Base-by-base conservation (phyloP, 768 basidiomycete genomes). In the Paxillus involutus region DNA sequence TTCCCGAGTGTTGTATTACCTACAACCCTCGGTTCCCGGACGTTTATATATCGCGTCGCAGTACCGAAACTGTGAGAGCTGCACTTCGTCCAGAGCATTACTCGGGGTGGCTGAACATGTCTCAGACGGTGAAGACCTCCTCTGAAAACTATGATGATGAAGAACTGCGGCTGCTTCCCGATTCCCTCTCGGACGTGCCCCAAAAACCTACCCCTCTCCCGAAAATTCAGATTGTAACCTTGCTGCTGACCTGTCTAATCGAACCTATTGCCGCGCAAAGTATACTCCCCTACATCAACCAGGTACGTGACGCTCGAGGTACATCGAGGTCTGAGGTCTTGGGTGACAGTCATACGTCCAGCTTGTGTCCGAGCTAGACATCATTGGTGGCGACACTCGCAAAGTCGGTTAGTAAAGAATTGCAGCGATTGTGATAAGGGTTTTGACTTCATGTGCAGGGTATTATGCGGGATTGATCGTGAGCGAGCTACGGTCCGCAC, bases 391-490 rank as follows among this genome's bases (percentile, higher is more conserved):
- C 3, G 63, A 71, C 50, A 46, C 56, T 35, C 59, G 59, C 29
- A 66, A 59, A 45, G 58, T 67, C 14, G 60, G 60, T 33, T 84
- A 59, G 83, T 88, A 57, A 77, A 19, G 9, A 19, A 13, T 76
- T 12, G 73, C 11, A 6, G 11, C 19, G 4, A 19, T 17, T 33
- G 12, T 33, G 19, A 26, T 6, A 26, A 26, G 26, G 26, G 26
- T 17, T 11, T 17, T 43, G 6, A 43, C 11, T 2, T 33, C 32
- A 11, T 24, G 12, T 9, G 82, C 88, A 12, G 87, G 86, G 24
- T 85, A 88, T 64, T 88, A 88, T 64, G 86, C 85, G 41, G 88
- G 87, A 5, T 56, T 88, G 13, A 77, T 91, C 75, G 88, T 89
- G 52, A 24, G 75, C 58, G 12, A 7, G 57, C 63, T 30, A 3